Evolutionary conservation across 192 early-diverging fungal species (phyloP), one percentile per base, ranked within the genome.

Genomic region (Piromyces finnis): DNA sequence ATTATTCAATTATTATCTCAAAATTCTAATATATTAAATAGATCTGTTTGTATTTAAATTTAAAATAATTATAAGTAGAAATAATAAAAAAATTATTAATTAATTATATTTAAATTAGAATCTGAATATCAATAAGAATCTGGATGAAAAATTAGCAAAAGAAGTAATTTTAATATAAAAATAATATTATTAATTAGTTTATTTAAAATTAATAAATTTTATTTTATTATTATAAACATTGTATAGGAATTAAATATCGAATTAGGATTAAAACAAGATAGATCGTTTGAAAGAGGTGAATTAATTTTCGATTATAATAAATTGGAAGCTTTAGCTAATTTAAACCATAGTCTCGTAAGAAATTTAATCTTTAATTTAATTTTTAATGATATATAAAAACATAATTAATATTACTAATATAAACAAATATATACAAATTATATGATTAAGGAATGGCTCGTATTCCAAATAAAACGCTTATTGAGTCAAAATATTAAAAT

Each of bases 281-380:
- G 95, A 28, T 91, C 92, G 5, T 88, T 98, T 30, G 86, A 92
- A 78, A 83, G 89, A 17, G 87, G 88, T 80, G 95, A 98, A 82
- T 88, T 98, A 5, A 87, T 98, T n/a, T 91, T 96, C 78, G 96
- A 98, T 41, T 84, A 85, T 28, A 93, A 92, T 80, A 94, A 88
- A 78, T 80, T 98, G 36, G 89, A 91, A 79, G 82, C 88, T 5
- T 78, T 96, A 18, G 94, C 92, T 5, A 88, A 90, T 81, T 86
- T 96, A 82, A 93, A 95, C 83, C 92, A 95, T 78, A 94, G 92
- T 77, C 86, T 97, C 80, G 95, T 95, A 83, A 87, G 87, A 22
- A 22, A 15, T n/a, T n/a, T n/a, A n/a, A n/a, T n/a, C n/a, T n/a
- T n/a, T n/a, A n/a, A n/a, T n/a, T n/a, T n/a, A 51, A 22, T 22